Conservation (phyloP, 176 grass and related monocot genomes). For the Triticum turgidum region DNA sequence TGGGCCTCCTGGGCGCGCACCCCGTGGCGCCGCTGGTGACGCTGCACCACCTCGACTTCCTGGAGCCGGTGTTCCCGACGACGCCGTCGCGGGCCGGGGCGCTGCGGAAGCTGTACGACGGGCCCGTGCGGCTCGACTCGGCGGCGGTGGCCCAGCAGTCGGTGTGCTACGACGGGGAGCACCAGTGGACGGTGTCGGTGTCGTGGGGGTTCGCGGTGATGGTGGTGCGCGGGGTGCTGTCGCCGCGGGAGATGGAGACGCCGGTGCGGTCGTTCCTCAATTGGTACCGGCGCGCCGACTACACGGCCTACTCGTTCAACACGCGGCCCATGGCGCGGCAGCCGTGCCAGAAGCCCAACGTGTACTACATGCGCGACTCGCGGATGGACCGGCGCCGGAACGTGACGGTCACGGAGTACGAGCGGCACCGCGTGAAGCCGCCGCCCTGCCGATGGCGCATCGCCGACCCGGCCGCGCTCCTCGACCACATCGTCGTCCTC, state of each 20-base stretch:
- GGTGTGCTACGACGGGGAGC: conserved; percentile 74
- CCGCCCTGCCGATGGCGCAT: conserved; percentile 74
- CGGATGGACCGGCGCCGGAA: conserved; percentile 59
- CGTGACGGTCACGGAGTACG: conserved; percentile 76
- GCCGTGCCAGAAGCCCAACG: conserved; percentile 68
- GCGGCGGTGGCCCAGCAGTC: conserved; percentile 82
- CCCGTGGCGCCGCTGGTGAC: conserved; percentile 78
- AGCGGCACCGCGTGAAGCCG: conserved; percentile 50
- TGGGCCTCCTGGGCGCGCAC: conserved; percentile 80
- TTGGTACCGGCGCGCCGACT: conserved; percentile 75
- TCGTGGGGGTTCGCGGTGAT: conserved; percentile 88
- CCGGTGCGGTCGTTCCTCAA: conserved; percentile 87
- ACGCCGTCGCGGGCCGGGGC: conserved; percentile 47
- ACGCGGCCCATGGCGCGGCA: conserved; percentile 65
- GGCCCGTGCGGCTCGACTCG: conserved; percentile 82
- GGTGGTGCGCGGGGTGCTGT: conserved; percentile 83
- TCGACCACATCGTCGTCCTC: conserved; percentile 71
- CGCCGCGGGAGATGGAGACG: conserved; percentile 91
- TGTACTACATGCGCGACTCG: conserved; percentile 66
- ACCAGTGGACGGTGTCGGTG: conserved; percentile 85
- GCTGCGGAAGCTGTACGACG: conserved; percentile 68
- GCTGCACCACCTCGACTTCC: conserved; percentile 93
- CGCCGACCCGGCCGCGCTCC: conserved; percentile 53
- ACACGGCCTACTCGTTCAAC: conserved; percentile 83
- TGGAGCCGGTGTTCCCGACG: conserved; percentile 78